Evolutionary conservation across 2,329 filamentous ascomycete genomes (phyloP).

Genomic region (Diplodia seriata): DNA sequence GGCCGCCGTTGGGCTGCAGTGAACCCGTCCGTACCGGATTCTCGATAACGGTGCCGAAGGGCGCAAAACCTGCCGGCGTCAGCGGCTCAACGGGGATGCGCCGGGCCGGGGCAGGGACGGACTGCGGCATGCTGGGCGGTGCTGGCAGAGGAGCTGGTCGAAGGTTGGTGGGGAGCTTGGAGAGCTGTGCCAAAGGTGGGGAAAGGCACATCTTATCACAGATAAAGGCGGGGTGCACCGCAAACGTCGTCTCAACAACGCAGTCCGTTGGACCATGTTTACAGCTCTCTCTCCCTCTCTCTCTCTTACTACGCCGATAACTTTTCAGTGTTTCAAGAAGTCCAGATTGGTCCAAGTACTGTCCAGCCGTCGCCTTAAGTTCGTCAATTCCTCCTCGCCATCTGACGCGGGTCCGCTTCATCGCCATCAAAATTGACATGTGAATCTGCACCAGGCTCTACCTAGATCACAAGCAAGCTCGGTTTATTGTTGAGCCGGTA

Average conservation of each 20-base stretch:
- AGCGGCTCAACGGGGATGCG: conserved; percentile 69
- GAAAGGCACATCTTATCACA: neutral
- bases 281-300: too few relatives aligned
- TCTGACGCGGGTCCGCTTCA: too few relatives aligned
- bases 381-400: too few relatives aligned
- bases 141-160: neutral
- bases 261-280: too few relatives aligned
- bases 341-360: neutral
- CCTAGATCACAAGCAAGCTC: too few relatives aligned
- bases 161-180: neutral
- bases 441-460: too few relatives aligned
- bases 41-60: conserved; percentile 83
- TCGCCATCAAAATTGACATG: too few relatives aligned
- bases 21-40: conserved; percentile 66
- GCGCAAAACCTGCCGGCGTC: conserved; percentile 70
- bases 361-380: too few relatives aligned
- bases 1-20: conserved; percentile 50
- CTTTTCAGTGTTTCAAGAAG: too few relatives aligned
- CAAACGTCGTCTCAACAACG: neutral
- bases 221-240: neutral
- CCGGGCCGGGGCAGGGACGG: conserved; percentile 50
- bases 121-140: conserved; percentile 38
- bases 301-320: too few relatives aligned
- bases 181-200: neutral
- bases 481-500: too few relatives aligned